Evolutionary conservation across 768 basidiomycete species (phyloP).

Genomic region (Scleroderma bovista): DNA sequence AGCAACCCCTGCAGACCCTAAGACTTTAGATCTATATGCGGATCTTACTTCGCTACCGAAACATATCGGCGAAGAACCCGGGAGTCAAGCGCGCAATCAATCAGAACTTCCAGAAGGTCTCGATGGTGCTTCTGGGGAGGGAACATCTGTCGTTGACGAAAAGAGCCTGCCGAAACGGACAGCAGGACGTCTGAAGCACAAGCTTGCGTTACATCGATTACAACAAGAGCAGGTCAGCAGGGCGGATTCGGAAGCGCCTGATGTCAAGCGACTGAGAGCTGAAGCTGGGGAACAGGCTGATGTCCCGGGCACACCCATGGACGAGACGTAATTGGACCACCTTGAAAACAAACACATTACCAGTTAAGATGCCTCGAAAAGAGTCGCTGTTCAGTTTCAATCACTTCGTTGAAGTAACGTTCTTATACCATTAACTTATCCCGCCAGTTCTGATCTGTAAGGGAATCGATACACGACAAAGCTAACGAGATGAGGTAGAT

Average conservation of each 20-base stretch:
- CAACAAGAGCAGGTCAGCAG: constrained; percentile 8
- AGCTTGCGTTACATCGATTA: constrained; percentile 35
- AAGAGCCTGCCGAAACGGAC: constrained; percentile 40
- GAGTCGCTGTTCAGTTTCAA: too few relatives aligned
- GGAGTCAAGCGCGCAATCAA: constrained; percentile 32
- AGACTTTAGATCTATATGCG: constrained; percentile 55
- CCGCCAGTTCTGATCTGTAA: too few relatives aligned
- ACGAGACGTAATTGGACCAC: neutral
- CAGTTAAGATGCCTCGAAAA: too few relatives aligned
- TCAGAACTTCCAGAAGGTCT: constrained; percentile 5
- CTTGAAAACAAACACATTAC: too few relatives aligned
- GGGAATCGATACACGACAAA: neutral
- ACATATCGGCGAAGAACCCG: constrained; percentile 41
- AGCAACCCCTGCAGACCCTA: constrained; percentile 48
- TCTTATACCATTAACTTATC: too few relatives aligned
- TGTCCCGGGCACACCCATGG: neutral
- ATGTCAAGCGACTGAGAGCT: constrained; percentile 15
- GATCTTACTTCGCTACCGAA: constrained; percentile 58
- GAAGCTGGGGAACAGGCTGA: constrained; percentile 4
- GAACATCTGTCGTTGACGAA: constrained; percentile 4
- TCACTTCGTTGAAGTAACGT: too few relatives aligned
- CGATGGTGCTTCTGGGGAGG: constrained; percentile 9
- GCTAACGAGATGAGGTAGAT: neutral
- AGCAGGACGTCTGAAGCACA: constrained; percentile 47
- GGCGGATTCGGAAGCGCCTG: constrained; percentile 3